Conservation (phyloP, 106 monocot genomes). For the Acorus calamus region DNA sequence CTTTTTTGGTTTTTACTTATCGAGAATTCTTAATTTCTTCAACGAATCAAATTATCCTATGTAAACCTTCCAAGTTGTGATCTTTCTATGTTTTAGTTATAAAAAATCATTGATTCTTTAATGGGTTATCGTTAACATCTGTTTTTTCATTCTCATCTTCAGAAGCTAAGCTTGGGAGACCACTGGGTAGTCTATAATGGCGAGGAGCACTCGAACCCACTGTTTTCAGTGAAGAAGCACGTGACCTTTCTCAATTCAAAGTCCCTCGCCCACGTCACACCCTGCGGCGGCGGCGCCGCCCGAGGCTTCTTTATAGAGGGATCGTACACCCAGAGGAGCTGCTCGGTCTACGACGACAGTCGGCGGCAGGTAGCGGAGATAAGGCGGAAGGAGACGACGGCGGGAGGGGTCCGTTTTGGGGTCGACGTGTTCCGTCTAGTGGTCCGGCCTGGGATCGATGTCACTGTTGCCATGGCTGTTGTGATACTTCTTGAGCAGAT, state of each 20-base stretch:
- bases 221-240: no score
- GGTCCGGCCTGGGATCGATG: conserved; percentile 1
- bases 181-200: no score
- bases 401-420: not conserved
- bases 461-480: conserved; percentile 12
- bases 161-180: no score
- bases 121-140: no score
- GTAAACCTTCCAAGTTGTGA: no score
- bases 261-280: not conserved
- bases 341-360: conserved; percentile 6
- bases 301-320: conserved; percentile 3
- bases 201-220: no score
- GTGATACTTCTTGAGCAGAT: conserved; percentile 16
- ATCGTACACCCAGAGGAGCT: conserved; percentile 2
- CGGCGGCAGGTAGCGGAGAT: conserved; percentile 7
- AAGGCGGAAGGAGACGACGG: not conserved
- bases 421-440: conserved; percentile 7
- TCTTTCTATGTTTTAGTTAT: no score
- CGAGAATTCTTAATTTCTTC: no score
- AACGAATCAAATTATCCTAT: no score
- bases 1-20: no score
- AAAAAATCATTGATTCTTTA: no score
- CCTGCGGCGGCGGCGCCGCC: not conserved
- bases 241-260: not conserved
- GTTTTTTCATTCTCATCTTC: not conserved